These are phyloP conservation scores for Coniferiporia sulphurascens DNA, from an alignment of 1,284 basidiomycete genomes.

Conservation along the genomic window DNA sequence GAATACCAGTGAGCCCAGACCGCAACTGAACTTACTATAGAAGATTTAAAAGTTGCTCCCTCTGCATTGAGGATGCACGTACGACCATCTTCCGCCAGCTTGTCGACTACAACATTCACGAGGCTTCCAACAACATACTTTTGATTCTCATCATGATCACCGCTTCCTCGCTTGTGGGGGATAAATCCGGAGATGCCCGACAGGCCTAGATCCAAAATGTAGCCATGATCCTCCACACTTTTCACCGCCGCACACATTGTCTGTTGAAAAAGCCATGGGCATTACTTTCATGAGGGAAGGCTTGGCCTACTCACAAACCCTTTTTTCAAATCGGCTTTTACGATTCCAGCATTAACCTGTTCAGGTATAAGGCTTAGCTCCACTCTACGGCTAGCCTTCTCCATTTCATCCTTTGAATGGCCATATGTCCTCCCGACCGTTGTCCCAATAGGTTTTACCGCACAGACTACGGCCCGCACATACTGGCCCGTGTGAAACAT, in stretches of 20 bases:
- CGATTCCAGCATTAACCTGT: conserved; percentile 81
- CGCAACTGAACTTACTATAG: conserved; percentile 42
- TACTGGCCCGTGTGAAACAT: conserved; percentile 87
- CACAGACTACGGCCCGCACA: conserved; percentile 74
- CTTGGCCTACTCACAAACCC: conserved; percentile 56
- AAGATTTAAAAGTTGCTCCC: conserved; percentile 38
- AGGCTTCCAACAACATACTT: conserved; percentile 60
- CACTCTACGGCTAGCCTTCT: conserved; percentile 71
- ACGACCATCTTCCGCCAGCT: conserved; percentile 65
- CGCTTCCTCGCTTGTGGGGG: conserved; percentile 54
- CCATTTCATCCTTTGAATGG: conserved; percentile 59
- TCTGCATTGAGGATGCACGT: conserved; percentile 61
- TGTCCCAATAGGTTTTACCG: conserved; percentile 57
- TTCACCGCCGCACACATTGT: conserved; percentile 74
- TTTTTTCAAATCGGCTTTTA: conserved; percentile 69
- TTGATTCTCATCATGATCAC: conserved; percentile 33
- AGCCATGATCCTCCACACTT: conserved; percentile 93
- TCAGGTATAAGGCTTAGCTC: conserved; percentile 86
- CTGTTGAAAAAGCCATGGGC: conserved; percentile 35
- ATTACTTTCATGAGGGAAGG: neutral
- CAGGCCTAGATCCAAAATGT: conserved; percentile 84
- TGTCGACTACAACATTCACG: conserved; percentile 57
- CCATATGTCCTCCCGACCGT: conserved; percentile 52
- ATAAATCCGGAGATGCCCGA: conserved; percentile 74
- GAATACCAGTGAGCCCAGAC: neutral